Conservation (phyloP, 208 protist species). For the Trypanosoma conorhini region DNA sequence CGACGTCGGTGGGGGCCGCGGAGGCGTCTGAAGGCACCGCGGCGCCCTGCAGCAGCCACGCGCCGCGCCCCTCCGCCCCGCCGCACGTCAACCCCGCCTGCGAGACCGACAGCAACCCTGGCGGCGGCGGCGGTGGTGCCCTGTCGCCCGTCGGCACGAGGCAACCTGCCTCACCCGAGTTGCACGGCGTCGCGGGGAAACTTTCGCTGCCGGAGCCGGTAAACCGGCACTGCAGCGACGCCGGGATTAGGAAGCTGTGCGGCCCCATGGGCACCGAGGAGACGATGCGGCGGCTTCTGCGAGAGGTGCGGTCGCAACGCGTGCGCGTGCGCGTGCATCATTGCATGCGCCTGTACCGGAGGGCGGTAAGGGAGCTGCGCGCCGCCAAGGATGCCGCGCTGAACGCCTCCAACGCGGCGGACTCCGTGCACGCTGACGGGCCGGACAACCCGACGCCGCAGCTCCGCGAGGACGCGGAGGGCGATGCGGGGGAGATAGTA, state of each 20-base stretch:
- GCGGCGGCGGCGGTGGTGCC: too few relatives aligned
- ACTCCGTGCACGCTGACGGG: too few relatives aligned
- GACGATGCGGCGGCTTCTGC: slow-evolving; percentile 1
- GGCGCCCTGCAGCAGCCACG: background rate
- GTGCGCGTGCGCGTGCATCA: background rate
- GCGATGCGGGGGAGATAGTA: background rate
- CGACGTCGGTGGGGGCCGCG: too few relatives aligned
- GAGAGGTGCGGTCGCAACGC: background rate
- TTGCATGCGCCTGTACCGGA: background rate
- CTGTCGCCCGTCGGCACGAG: background rate
- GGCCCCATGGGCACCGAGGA: background rate
- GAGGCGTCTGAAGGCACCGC: background rate
- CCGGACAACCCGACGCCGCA: background rate
- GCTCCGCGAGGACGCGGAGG: background rate
- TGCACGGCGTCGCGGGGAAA: background rate
- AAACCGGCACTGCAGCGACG: background rate
- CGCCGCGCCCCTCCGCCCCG: background rate
- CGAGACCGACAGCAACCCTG: too few relatives aligned
- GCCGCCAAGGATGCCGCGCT: background rate
- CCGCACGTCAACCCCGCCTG: background rate
- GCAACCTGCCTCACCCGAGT: background rate
- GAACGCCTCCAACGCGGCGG: background rate
- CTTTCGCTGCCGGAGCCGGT: background rate
- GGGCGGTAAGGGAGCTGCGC: background rate
- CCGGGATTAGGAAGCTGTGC: background rate